These are phyloP conservation scores for Rhizophagus sp. DNA, from an alignment of 192 early-diverging fungal genomes.

Conservation along the genomic window DNA sequence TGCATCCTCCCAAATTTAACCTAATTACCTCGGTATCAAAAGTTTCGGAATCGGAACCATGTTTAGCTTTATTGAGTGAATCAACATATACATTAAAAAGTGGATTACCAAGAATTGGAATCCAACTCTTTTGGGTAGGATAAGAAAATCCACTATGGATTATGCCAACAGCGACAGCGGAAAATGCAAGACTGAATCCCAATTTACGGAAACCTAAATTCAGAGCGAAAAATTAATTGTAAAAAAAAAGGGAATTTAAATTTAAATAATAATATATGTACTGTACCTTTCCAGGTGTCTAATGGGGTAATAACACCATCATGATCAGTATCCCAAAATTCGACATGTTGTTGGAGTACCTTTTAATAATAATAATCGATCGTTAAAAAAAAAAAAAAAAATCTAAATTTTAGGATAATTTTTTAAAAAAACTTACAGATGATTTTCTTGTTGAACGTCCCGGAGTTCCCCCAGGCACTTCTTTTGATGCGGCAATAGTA, in stretches of 20 bases:
- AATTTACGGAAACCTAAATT: constrained; percentile 41
- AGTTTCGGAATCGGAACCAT: constrained; percentile 51
- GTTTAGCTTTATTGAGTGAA: constrained; percentile 52
- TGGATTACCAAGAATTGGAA: constrained; percentile 44
- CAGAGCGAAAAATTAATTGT: background rate
- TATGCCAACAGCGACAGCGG: constrained; percentile 35
- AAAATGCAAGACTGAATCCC: constrained; percentile 49
- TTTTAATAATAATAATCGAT: background rate
- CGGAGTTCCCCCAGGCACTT: constrained; percentile 2
- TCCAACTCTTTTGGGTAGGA: constrained; percentile 39
- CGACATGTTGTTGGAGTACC: constrained; percentile 56
- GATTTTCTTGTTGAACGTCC: background rate
- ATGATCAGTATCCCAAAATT: constrained; percentile 48
- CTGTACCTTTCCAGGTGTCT: constrained; percentile 33
- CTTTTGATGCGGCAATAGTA: constrained; percentile 17
- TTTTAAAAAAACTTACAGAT: background rate
- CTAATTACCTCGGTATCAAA: constrained; percentile 41
- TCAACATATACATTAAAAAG: constrained; percentile 47
- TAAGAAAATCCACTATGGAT: constrained; percentile 48
- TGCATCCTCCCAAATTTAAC: too few species aligned
- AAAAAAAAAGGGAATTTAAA: background rate
- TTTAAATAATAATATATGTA: too few species aligned
- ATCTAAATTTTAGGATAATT: background rate
- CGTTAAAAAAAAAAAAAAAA: too few species aligned
- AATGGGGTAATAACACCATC: constrained; percentile 47